Conservation (phyloP, 768 basidiomycete species). For the Multifurca ochricompacta region DNA sequence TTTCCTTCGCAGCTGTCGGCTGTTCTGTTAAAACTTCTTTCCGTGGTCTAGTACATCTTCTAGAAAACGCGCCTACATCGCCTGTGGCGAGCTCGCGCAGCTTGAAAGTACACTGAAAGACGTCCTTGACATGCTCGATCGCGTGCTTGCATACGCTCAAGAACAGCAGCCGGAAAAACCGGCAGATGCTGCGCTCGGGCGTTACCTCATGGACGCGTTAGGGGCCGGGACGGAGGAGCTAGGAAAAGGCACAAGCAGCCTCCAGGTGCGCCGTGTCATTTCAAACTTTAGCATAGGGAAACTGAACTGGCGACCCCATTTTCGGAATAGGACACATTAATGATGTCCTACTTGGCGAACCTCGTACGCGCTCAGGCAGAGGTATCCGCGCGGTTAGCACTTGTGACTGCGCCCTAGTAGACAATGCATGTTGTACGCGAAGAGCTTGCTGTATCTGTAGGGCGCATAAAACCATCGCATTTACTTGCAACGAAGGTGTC, state of each 20-base stretch:
- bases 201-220: conserved; percentile 86
- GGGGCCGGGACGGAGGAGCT: conserved; percentile 59
- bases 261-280: conserved; percentile 47
- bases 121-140: conserved; percentile 74
- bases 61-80: conserved; percentile 40
- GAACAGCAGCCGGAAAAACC: conserved; percentile 65
- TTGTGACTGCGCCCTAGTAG: conserved; percentile 46
- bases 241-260: conserved; percentile 63
- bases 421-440: conserved; percentile 16
- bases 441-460: conserved; percentile 8
- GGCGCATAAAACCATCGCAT: not conserved
- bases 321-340: conserved; percentile 72
- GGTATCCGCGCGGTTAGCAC: conserved; percentile 77
- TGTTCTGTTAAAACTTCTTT: not conserved
- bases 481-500: too few species aligned
- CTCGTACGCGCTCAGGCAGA: conserved; percentile 91
- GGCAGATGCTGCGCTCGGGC: conserved; percentile 79
- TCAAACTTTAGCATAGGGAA: not conserved
- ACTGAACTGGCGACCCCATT: conserved; percentile 15
- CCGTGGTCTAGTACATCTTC: conserved; percentile 60
- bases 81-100: conserved; percentile 55
- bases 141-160: conserved; percentile 78
- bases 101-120: conserved; percentile 65
- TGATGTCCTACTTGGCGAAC: conserved; percentile 92
- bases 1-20: conserved; percentile 1